These are phyloP conservation scores for Pelargonium nanum DNA, from an alignment of 345 rosid genomes.

Conservation along the genomic window DNA sequence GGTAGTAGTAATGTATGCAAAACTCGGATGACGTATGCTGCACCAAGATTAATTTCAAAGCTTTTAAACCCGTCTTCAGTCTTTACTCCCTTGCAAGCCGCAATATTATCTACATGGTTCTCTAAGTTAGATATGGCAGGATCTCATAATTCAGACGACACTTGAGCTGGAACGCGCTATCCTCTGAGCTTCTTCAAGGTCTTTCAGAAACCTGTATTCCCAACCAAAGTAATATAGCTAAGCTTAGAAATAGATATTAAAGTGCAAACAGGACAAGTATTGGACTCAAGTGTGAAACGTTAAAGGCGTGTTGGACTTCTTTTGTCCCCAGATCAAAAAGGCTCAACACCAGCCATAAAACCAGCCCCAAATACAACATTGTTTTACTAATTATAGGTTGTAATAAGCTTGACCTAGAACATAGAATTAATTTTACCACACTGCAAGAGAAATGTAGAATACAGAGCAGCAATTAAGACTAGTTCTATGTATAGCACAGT, in stretches of 20 bases:
- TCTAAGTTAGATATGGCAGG: background rate
- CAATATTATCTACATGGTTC: constrained; percentile 13
- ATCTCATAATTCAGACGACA: constrained; percentile 29
- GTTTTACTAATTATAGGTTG: background rate
- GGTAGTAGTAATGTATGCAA: background rate
- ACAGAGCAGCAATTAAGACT: background rate
- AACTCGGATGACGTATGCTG: no score
- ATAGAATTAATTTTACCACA: background rate
- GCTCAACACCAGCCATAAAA: background rate
- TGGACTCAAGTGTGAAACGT: background rate
- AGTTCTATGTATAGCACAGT: background rate
- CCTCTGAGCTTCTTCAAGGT: constrained; percentile 79
- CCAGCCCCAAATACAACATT: background rate
- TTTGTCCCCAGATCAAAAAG: background rate
- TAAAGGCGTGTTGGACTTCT: no score
- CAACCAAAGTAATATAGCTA: background rate
- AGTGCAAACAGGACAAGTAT: background rate
- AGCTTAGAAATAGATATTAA: background rate
- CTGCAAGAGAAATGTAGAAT: background rate
- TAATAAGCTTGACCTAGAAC: background rate
- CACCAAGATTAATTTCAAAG: background rate
- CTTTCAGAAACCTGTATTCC: constrained; percentile 60
- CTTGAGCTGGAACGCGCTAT: constrained; percentile 44
- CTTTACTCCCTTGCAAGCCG: constrained; percentile 2
- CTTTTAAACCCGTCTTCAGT: background rate